Evolutionary conservation across 345 rosid species (phyloP), one percentile per base, ranked within the genome.

Genomic region (Turnera subulata): DNA sequence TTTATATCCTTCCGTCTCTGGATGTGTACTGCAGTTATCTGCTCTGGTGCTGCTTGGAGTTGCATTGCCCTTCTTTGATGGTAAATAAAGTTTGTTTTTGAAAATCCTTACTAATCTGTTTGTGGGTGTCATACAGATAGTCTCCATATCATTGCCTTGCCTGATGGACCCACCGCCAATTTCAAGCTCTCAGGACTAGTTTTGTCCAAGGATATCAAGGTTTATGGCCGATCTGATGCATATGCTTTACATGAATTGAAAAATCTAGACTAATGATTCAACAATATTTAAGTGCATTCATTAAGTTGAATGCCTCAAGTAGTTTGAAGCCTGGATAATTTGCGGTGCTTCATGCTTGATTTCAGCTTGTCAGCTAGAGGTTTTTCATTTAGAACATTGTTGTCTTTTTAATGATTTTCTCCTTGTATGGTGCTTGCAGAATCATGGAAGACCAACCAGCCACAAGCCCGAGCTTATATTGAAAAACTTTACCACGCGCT

Each of bases 101-200:
- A n/a, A n/a, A n/a, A n/a, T n/a, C n/a, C n/a, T n/a, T n/a, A n/a
- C n/a, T n/a, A n/a, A n/a, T n/a, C n/a, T n/a, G n/a, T n/a, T n/a
- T n/a, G n/a, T n/a, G n/a, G n/a, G 45, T 29, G 16, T 51, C 22
- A n/a, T 55, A 45, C 58, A 92, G 99, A 93, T 80, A 96, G 90
- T 38, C 87, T 87, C 16, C 68, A 85, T 55, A 55, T 93, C 48
- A 82, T 88, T 29, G 83, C 94, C 48, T 79, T 93, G 79, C 99
- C 97, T 6, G 64, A 62, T 60, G 99, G 99, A 55, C 99, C 99
- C 42, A 90, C 99, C 23, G 99, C 99, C 26, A 92, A 90, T 68
- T 93, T 93, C 74, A 93, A 84, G 69, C 78, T 93, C 57, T 87
- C 97, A 11, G 80, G 73, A 59, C 96, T 93, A 55, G 84, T 85